Base-by-base conservation (phyloP, 2,329 filamentous ascomycete species). In the Didymella lethalis region DNA sequence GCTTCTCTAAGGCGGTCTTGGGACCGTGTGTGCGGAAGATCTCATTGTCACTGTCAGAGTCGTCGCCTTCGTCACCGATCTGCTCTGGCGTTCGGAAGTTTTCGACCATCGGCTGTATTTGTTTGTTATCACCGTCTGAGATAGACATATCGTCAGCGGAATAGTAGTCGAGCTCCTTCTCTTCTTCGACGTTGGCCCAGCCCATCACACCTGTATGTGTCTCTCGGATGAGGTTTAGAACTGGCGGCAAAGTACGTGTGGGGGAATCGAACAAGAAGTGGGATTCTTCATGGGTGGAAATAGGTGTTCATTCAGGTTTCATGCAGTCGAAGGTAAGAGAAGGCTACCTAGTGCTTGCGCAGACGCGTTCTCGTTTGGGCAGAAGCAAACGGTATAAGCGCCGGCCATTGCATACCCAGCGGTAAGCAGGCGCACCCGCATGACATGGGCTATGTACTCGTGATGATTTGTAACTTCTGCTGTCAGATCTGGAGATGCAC, bases 1-100 rank as follows among this genome's bases (percentile, higher is more conserved):
- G 73, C 61, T 74, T 79, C 61, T 82, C 75, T 10, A 63, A 64
- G 7, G 61, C 73, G 7, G 73, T 75, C n/a, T 51, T 55, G 0
- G 73, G 64, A 2, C 54, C 65, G 45, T 73, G 70, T 4, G 61
- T 48, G 16, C 52, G 64, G n/a, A 63, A 23, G 23, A 56, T 44
- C 10, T 74, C 72, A 26, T 50, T 56, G 20, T 76, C 74, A n/a
- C 62, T 45, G 34, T 75, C 71, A 1, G 63, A 63, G 7, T 65
- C 59, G 40, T 71, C 60, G 7, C 55, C 45, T 12, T 59, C 50
- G n/a, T 46, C 53, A 25, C 25, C 20, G 6, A 29, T 14, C 23
- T 26, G 8, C 1, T 34, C n/a, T 3, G 36, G 36, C 23, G 25
- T 10, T 46, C 48, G 44, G 11, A 16, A n/a, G 2, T 29, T 28